Conservation (phyloP, 305 asterid genomes). For the Plantago coronopus region DNA sequence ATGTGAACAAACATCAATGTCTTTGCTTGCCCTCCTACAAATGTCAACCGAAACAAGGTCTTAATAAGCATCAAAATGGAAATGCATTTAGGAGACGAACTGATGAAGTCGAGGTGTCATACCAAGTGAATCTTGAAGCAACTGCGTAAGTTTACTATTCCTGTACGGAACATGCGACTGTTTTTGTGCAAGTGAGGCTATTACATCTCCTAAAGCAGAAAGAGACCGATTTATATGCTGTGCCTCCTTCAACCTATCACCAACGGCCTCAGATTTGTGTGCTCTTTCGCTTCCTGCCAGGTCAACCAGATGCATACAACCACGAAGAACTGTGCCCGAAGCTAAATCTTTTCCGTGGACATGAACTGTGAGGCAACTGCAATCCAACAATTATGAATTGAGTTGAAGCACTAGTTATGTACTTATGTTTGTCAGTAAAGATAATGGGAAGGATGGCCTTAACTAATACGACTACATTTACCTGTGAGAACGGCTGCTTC, state of each 20-base stretch:
- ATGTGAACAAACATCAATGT: conserved; percentile 92
- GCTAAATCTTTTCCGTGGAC: conserved; percentile 83
- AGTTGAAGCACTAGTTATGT: background rate
- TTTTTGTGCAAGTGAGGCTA: conserved; percentile 78
- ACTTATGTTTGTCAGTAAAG: background rate
- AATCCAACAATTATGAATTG: conserved; percentile 18
- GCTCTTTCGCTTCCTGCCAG: conserved; percentile 95
- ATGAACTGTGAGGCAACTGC: conserved; percentile 93
- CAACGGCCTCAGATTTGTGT: conserved; percentile 70
- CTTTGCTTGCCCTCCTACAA: conserved; percentile 87
- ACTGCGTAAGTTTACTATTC: conserved; percentile 93
- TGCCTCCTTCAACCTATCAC: conserved; percentile 83
- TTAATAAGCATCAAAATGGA: conserved; percentile 6
- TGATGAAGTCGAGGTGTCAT: conserved; percentile 22
- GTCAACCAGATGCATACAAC: conserved; percentile 95
- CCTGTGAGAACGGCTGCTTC: conserved; percentile 96
- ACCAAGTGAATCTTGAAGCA: conserved; percentile 97
- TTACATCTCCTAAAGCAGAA: conserved; percentile 93
- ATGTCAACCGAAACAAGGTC: conserved; percentile 1
- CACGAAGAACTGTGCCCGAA: conserved; percentile 62
- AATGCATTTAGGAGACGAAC: background rate
- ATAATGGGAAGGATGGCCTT: background rate
- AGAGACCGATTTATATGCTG: conserved; percentile 76
- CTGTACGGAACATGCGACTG: conserved; percentile 79
- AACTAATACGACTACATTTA: conserved; percentile 10